Percentiles rank a stretch among this genome's conserved stretches.
Evolutionary conservation across 805 yeast genomes (phyloP).

Genomic region (Zygoascus flipseniorum): DNA sequence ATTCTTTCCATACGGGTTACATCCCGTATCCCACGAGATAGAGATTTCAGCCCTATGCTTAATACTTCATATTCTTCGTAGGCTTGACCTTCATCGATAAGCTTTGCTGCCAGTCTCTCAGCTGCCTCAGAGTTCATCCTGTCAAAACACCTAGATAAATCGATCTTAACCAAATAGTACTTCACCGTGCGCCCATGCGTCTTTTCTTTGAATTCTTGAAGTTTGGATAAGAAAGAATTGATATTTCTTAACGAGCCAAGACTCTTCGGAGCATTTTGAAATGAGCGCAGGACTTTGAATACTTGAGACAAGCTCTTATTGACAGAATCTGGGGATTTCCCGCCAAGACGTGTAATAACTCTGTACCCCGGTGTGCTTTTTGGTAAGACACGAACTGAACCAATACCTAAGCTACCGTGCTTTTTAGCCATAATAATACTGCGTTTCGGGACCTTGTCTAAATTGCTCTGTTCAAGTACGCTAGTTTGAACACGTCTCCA

Average conservation of each 20-base stretch:
- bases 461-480: conserved; percentile 34
- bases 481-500: conserved; percentile 43
- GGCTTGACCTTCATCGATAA: conserved; percentile 3
- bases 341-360: conserved; percentile 8
- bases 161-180: conserved; percentile 55
- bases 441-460: conserved; percentile 17
- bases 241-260: not conserved
- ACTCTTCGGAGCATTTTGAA: not conserved
- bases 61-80: not conserved
- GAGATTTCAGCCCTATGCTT: not conserved
- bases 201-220: not conserved
- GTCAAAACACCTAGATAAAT: conserved; percentile 71
- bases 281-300: conserved; percentile 20
- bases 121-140: conserved; percentile 32
- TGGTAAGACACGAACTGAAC: conserved; percentile 35
- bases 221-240: not conserved
- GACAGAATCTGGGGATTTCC: conserved; percentile 7
- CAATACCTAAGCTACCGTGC: not conserved
- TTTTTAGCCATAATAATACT: conserved; percentile 16
- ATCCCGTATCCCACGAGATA: not conserved
- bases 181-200: not conserved
- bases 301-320: conserved; percentile 17
- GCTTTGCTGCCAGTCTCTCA: conserved; percentile 6
- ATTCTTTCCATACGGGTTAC: not conserved
- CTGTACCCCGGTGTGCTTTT: conserved; percentile 43